phyloP scores from a whole-genome alignment of 495 filamentous ascomycete genomes.

The Xylaria bambusicola region DNA sequence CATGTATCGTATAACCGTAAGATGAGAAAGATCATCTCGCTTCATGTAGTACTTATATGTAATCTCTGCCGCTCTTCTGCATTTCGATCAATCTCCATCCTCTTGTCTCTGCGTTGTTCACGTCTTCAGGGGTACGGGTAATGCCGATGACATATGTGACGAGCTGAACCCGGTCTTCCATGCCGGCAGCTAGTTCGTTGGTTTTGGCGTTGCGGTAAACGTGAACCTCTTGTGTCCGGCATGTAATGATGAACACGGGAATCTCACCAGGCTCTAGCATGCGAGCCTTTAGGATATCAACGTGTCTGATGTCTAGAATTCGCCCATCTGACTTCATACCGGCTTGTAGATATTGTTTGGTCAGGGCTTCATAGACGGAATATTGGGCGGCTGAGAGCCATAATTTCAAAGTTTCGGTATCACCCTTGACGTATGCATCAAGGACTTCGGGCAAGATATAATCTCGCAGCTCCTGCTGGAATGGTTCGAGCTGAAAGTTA shows the following conservation, averaged over 20 bases:
- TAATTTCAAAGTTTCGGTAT: conserved; percentile 83
- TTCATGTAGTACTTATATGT: conserved; percentile 53
- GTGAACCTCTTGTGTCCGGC: conserved; percentile 96
- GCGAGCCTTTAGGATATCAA: conserved; percentile 85
- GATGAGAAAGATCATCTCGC: conserved; percentile 9
- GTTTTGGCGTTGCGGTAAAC: conserved; percentile 92
- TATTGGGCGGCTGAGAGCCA: conserved; percentile 96
- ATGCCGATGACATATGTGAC: conserved; percentile 98
- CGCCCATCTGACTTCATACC: conserved; percentile 92
- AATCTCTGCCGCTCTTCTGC: conserved; percentile 97
- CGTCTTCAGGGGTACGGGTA: conserved; percentile 89
- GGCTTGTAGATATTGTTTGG: conserved; percentile 89
- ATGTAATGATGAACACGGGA: conserved; percentile 95
- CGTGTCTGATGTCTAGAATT: conserved; percentile 90
- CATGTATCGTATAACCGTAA: conserved; percentile 22
- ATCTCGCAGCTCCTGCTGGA: conserved; percentile 91
- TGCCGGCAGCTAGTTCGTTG: conserved; percentile 86
- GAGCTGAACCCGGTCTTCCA: conserved; percentile 97
- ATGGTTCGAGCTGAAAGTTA: conserved; percentile 89
- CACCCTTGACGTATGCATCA: conserved; percentile 96
- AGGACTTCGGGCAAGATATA: conserved; percentile 97
- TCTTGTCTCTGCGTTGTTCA: conserved; percentile 92
- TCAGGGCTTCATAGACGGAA: conserved; percentile 88
- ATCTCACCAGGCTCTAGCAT: conserved; percentile 97
- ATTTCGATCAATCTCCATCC: conserved; percentile 97